Evolutionary conservation across 306 rosid genomes (phyloP).

Genomic region (Medicago ruthenica): DNA sequence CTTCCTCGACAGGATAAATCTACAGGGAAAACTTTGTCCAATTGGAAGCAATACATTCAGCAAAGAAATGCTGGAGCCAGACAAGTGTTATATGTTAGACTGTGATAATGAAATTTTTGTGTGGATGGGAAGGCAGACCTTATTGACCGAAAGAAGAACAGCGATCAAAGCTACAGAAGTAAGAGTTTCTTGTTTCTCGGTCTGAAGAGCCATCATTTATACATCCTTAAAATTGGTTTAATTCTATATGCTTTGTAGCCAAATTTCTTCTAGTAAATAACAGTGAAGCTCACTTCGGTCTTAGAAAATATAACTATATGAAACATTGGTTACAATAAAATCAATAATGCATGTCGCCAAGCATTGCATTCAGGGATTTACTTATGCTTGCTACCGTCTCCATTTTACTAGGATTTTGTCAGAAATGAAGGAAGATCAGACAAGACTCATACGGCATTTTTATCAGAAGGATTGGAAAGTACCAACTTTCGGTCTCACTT

Average conservation of each 20-base stretch:
- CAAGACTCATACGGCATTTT: slow-evolving; percentile 66
- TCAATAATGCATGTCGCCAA: slow-evolving; percentile 19
- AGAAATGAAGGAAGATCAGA: slow-evolving; percentile 81
- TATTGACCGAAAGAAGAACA: slow-evolving; percentile 80
- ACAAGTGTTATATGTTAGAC: slow-evolving; percentile 94
- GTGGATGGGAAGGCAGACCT: slow-evolving; percentile 93
- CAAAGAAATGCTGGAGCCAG: slow-evolving; percentile 79
- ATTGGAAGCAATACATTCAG: slow-evolving; percentile 56
- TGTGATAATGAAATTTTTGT: slow-evolving; percentile 77
- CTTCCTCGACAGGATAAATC: slow-evolving; percentile 69
- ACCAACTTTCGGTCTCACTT: slow-evolving; percentile 68
- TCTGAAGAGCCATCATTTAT: background rate
- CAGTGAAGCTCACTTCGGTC: background rate
- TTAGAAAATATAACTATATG: background rate
- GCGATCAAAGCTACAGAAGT: slow-evolving; percentile 81
- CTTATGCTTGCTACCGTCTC: slow-evolving; percentile 37
- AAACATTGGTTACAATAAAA: background rate
- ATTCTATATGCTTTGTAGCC: background rate
- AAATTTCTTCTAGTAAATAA: background rate
- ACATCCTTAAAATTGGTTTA: background rate
- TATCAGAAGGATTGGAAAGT: slow-evolving; percentile 92
- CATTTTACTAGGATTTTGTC: slow-evolving; percentile 71
- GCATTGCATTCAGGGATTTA: slow-evolving; percentile 24
- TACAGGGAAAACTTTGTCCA: slow-evolving; percentile 75
- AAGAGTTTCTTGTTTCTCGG: slow-evolving; percentile 45